Base-by-base conservation (phyloP, 768 basidiomycete species). In the Agaricus bisporus region DNA sequence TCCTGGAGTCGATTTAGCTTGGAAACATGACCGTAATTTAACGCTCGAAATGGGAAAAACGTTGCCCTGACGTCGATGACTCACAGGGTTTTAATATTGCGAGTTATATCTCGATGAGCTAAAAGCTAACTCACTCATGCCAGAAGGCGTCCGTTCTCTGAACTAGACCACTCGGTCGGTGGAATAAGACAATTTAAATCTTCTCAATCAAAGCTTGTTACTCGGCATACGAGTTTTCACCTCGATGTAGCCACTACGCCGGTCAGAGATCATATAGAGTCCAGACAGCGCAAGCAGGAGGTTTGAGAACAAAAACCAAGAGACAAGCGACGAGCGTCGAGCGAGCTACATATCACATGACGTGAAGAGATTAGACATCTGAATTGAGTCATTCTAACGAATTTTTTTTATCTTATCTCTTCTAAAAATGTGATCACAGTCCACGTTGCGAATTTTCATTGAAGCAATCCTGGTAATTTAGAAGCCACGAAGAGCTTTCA, bases 391-490 rank as follows among this genome's bases (percentile, higher is more conserved):
- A 26, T 41, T 39, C 12, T 12, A 12, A n/a, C 15, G 15, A 51
- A 32, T 8, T 32, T 32, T 29, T 51, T 41, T 51, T 32, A 51
- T 51, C 49, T 51, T 42, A 51, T 51, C 49, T 50, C 22, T 8
- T 10, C 44, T 41, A 41, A 41, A 42, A 28, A 51, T 41, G 49
- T 43, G 49, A 51, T 43, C 41, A 43, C 22, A 32, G 20, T 51
- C 41, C 49, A 51, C 49, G 49, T 51, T 29, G 41, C 28, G 0
- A 42, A 10, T 28, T 9, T 20, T 51, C 41, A 51, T 38, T 25
- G 11, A 22, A 20, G 2, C 8, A 17, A 15, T 32, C 35, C 22
- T 25, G 42, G 14, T 41, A 29, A 18, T 25, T 12, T 10, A 51
- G 29, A 43, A 43, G 22, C 25, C 44, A 12, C 25, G 14, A 35